Conservation (phyloP, 495 filamentous ascomycete genomes). For the Durotheca rogersii region DNA sequence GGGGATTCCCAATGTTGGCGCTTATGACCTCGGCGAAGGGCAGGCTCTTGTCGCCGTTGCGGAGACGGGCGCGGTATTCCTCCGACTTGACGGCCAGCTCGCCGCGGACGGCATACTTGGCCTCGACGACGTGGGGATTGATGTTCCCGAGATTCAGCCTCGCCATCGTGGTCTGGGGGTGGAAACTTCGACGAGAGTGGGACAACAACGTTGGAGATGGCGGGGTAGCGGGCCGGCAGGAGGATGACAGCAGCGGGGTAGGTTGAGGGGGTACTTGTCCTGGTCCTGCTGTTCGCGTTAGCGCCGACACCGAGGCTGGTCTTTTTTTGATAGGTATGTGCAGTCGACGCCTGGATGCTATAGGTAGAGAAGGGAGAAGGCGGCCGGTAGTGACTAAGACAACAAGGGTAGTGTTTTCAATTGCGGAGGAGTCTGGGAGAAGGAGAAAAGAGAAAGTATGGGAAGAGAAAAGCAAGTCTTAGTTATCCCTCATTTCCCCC, state of each 20-base stretch:
- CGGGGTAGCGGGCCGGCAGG: slow-evolving; percentile 30
- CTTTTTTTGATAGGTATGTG: neutral
- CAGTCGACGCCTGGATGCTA: no score
- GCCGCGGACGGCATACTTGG: slow-evolving; percentile 95
- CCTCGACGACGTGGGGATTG: slow-evolving; percentile 78
- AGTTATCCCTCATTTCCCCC: no score
- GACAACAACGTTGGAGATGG: slow-evolving; percentile 17
- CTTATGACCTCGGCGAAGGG: slow-evolving; percentile 90
- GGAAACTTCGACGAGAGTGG: slow-evolving; percentile 20
- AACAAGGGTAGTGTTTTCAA: no score
- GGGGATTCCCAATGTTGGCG: slow-evolving; percentile 98
- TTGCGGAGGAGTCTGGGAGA: no score
- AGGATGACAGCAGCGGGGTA: slow-evolving; percentile 20
- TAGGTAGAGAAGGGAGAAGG: no score
- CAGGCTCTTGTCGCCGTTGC: slow-evolving; percentile 56
- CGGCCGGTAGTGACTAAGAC: no score
- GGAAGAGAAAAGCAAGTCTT: no score
- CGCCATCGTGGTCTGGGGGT: slow-evolving; percentile 52
- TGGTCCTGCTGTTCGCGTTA: neutral
- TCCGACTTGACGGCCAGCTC: slow-evolving; percentile 91
- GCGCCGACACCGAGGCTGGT: neutral
- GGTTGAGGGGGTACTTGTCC: slow-evolving; percentile 4
- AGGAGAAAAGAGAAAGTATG: no score
- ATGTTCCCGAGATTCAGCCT: slow-evolving; percentile 84
- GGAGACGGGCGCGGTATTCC: slow-evolving; percentile 73